Conservation (phyloP, 371 early-diverging fungal genomes). For the Nosema muscidifuracis region DNA sequence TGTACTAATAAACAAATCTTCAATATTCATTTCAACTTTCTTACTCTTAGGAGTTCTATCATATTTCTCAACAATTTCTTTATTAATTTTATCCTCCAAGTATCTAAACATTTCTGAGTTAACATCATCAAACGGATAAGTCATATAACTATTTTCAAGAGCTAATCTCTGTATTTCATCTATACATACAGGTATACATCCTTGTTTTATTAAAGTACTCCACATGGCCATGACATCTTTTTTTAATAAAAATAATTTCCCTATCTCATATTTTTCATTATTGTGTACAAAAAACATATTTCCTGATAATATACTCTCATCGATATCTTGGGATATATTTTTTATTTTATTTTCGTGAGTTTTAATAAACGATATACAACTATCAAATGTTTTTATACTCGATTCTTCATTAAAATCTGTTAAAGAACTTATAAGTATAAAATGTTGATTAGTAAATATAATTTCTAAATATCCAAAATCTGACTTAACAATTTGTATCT, state of each 20-base stretch:
- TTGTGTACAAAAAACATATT: not conserved
- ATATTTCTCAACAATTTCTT: slow-evolving; percentile 37
- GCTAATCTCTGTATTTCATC: slow-evolving; percentile 52
- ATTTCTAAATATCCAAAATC: slow-evolving; percentile 11
- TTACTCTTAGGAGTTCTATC: slow-evolving; percentile 48
- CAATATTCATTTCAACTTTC: slow-evolving; percentile 21
- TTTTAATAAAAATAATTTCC: slow-evolving; percentile 37
- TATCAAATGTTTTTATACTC: slow-evolving; percentile 13
- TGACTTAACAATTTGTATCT: not conserved
- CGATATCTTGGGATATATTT: not conserved
- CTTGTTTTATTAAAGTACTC: slow-evolving; percentile 28
- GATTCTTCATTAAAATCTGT: too few species aligned
- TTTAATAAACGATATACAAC: slow-evolving; percentile 25
- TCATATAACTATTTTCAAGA: slow-evolving; percentile 48
- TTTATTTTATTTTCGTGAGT: not conserved
- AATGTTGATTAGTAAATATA: slow-evolving; percentile 1
- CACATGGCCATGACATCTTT: slow-evolving; percentile 31
- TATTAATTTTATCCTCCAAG: slow-evolving; percentile 25
- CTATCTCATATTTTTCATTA: slow-evolving; percentile 12
- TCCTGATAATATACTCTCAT: not conserved
- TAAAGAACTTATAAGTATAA: not conserved
- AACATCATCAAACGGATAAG: slow-evolving; percentile 48
- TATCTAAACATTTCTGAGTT: slow-evolving; percentile 17
- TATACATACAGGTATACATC: slow-evolving; percentile 48
- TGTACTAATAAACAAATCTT: slow-evolving; percentile 10